Percentiles rank a stretch among this genome's conserved stretches.
phyloP scores from a whole-genome alignment of 176 grass and related monocot species.

The Aegilops sharonensis region DNA sequence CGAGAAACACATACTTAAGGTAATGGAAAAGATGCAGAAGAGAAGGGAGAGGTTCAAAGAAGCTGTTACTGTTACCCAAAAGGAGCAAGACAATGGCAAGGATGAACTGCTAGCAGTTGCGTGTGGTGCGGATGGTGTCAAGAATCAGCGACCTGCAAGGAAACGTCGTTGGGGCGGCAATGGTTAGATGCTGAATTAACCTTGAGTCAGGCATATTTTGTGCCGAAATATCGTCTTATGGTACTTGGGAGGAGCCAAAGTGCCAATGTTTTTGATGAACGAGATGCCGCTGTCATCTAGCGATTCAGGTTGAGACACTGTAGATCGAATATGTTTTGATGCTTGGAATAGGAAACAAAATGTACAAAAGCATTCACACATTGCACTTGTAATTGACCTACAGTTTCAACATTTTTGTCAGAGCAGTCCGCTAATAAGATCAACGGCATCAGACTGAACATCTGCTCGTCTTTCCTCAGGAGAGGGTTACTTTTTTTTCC shows the following conservation, averaged over 20 bases:
- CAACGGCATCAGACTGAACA: background rate
- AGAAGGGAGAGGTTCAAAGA: constrained; percentile 85
- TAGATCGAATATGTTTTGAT: constrained; percentile 2
- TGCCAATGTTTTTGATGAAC: constrained; percentile 12
- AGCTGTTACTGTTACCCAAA: constrained; percentile 27
- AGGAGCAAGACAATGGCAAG: constrained; percentile 20
- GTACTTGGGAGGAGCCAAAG: background rate
- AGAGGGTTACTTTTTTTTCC: background rate
- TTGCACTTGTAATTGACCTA: background rate
- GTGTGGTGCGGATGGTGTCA: constrained; percentile 37
- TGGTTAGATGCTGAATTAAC: constrained; percentile 28
- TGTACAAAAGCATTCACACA: constrained; percentile 16
- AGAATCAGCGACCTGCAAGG: constrained; percentile 69
- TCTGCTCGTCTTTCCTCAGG: background rate
- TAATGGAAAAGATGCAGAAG: constrained; percentile 81
- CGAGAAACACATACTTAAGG: constrained; percentile 50
- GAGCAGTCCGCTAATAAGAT: background rate
- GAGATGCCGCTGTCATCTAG: background rate
- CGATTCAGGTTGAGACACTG: background rate
- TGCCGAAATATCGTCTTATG: background rate
- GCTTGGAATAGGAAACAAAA: background rate
- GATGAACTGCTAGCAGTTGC: constrained; percentile 11
- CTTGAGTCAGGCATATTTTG: background rate
- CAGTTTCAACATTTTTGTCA: constrained; percentile 12
- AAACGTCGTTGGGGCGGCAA: constrained; percentile 67